Evolutionary conservation across 805 yeast genomes (phyloP).

Genomic region (Debaryomyces maramus): DNA sequence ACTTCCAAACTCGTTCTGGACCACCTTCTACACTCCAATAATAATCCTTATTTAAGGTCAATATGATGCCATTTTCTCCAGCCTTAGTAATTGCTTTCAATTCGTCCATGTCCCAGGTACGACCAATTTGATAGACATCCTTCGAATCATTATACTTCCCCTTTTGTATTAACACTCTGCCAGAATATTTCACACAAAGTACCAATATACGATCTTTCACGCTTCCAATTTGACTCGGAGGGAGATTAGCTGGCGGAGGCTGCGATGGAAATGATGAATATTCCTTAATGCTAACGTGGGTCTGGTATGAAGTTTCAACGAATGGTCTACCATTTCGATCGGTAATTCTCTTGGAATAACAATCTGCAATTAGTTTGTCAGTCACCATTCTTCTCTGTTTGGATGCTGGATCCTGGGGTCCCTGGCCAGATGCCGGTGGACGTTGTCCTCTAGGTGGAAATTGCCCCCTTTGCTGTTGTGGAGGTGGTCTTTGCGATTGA

Average conservation of each 20-base stretch:
- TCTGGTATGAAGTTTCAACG: constrained; percentile 52
- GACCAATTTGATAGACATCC: constrained; percentile 80
- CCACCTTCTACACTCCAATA: constrained; percentile 63
- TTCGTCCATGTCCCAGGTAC: constrained; percentile 87
- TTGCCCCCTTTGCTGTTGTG: constrained; percentile 9
- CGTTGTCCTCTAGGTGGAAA: constrained; percentile 4
- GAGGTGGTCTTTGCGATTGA: constrained; percentile 8
- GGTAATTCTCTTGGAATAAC: constrained; percentile 33
- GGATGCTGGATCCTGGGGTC: not conserved
- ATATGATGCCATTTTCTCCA: constrained; percentile 55
- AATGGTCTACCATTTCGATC: constrained; percentile 22
- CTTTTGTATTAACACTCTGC: constrained; percentile 74
- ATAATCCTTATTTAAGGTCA: constrained; percentile 71
- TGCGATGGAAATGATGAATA: constrained; percentile 67
- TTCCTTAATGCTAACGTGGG: constrained; percentile 76
- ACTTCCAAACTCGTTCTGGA: constrained; percentile 34
- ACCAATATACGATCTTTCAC: constrained; percentile 61
- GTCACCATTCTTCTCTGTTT: constrained; percentile 19
- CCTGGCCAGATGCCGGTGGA: not conserved
- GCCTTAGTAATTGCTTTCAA: constrained; percentile 54
- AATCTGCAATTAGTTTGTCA: constrained; percentile 37
- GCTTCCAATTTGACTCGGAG: constrained; percentile 37
- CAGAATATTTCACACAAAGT: constrained; percentile 61
- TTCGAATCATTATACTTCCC: constrained; percentile 73
- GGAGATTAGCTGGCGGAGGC: constrained; percentile 61